Evolutionary conservation across 352 stramenopile genomes (phyloP).

Genomic region (Globisporangium nagaii): DNA sequence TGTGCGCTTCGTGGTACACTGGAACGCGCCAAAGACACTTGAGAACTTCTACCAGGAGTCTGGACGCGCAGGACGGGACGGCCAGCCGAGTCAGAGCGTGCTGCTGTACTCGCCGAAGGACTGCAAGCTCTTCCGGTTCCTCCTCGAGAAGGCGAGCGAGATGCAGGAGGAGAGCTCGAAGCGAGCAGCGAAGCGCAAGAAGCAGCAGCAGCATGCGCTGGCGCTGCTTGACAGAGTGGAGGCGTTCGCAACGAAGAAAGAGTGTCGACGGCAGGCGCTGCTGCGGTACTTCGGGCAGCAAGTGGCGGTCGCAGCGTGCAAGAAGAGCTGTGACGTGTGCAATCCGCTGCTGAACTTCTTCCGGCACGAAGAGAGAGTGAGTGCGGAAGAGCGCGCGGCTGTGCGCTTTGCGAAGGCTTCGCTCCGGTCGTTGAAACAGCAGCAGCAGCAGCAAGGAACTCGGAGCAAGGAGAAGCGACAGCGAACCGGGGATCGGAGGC

Average conservation of each 20-base stretch:
- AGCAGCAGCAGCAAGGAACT: neutral
- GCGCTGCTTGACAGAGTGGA: conserved; percentile 33
- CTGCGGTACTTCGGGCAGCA: conserved; percentile 54
- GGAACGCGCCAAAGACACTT: conserved; percentile 83
- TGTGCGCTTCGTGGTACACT: conserved; percentile 89
- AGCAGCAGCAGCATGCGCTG: conserved; percentile 18
- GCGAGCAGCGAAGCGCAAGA: neutral
- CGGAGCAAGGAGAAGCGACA: conserved; percentile 12
- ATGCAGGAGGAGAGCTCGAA: too few species aligned
- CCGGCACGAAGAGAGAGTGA: conserved; percentile 33
- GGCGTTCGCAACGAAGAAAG: conserved; percentile 35
- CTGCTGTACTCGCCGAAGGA: conserved; percentile 68
- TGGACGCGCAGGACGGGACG: conserved; percentile 92
- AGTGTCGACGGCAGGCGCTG: conserved; percentile 46
- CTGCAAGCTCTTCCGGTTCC: conserved; percentile 42
- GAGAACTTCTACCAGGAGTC: conserved; percentile 97
- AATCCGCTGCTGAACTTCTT: conserved; percentile 51
- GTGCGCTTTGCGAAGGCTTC: conserved; percentile 10
- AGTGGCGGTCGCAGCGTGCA: conserved; percentile 36
- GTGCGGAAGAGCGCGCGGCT: conserved; percentile 8
- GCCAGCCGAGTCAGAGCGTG: conserved; percentile 76
- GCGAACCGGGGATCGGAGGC: conserved; percentile 28
- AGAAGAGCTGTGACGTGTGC: conserved; percentile 50
- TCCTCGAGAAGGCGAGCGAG: conserved; percentile 27
- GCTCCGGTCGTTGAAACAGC: neutral